These are phyloP conservation scores for Penicillium tannophilum DNA, from an alignment of 495 filamentous ascomycete species.

Conservation along the genomic window DNA sequence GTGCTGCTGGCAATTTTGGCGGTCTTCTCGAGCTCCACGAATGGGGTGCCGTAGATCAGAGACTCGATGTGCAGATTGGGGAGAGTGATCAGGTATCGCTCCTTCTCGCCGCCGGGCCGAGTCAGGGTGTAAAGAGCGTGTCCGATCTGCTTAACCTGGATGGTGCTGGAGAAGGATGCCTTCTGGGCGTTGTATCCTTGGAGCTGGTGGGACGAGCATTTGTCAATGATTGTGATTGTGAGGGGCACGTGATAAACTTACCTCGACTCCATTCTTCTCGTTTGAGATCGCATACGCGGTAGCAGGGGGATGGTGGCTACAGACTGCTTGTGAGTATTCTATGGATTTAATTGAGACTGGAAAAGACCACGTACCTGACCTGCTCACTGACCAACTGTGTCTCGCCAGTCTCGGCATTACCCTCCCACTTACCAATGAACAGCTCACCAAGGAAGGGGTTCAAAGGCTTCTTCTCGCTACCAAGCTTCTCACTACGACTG, in stretches of 20 bases:
- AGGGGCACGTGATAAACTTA: constrained; percentile 26
- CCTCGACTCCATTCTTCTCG: constrained; percentile 73
- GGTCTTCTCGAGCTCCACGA: constrained; percentile 81
- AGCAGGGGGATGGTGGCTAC: constrained; percentile 93
- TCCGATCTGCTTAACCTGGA: constrained; percentile 94
- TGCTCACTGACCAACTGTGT: constrained; percentile 76
- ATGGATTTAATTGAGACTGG: neutral
- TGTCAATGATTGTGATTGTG: constrained; percentile 2
- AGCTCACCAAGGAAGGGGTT: constrained; percentile 91
- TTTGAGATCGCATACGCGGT: constrained; percentile 95
- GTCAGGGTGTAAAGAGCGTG: constrained; percentile 85
- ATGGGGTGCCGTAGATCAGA: constrained; percentile 86
- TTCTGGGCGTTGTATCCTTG: constrained; percentile 99
- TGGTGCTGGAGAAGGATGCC: constrained; percentile 87
- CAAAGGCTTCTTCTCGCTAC: constrained; percentile 96
- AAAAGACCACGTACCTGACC: constrained; percentile 60
- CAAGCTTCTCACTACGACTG: constrained; percentile 85
- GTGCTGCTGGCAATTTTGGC: constrained; percentile 82
- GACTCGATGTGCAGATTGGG: constrained; percentile 93
- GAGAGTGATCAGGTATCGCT: constrained; percentile 88
- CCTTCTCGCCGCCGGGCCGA: constrained; percentile 54
- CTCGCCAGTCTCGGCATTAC: constrained; percentile 65
- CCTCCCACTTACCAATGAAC: constrained; percentile 79
- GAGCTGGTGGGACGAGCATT: constrained; percentile 45
- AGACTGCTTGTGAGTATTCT: constrained; percentile 13